phyloP scores from a whole-genome alignment of 2,329 filamentous ascomycete genomes.

The Phoma sp. region DNA sequence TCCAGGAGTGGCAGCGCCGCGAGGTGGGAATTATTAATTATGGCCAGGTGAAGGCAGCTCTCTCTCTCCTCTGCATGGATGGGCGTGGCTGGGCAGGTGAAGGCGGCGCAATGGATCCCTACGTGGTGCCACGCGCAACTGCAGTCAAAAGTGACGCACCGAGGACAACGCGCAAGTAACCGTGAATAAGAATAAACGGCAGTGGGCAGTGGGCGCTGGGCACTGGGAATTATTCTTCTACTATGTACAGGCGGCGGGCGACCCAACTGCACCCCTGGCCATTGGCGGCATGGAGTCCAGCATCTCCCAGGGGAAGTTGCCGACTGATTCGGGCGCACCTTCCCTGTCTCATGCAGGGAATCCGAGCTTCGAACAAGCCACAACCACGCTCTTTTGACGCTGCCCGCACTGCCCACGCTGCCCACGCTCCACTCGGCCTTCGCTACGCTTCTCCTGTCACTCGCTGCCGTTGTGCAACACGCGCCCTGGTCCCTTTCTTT shows the following conservation, averaged over 20 bases:
- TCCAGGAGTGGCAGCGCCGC: constrained; percentile 1
- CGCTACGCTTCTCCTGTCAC: constrained; percentile 2
- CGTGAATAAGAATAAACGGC: background rate
- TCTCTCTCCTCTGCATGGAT: background rate
- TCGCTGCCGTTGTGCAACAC: constrained; percentile 10
- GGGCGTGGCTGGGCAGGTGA: constrained; percentile 4
- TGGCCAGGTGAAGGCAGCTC: background rate
- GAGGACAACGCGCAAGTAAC: constrained; percentile 1
- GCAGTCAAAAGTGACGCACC: constrained; percentile 4
- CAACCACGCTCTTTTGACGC: constrained; percentile 8
- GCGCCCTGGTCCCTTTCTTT: background rate
- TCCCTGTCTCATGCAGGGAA: constrained; percentile 19
- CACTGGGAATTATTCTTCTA: constrained; percentile 8
- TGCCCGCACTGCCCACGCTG: constrained; percentile 1
- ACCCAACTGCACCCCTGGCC: constrained; percentile 15
- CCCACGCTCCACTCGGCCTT: constrained; percentile 4
- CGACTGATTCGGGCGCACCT: constrained; percentile 13
- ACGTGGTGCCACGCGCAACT: constrained; percentile 7
- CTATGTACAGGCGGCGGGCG: too few species aligned
- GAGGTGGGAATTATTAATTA: background rate
- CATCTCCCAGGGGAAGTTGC: constrained; percentile 13
- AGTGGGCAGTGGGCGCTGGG: constrained; percentile 2
- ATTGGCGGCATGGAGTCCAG: constrained; percentile 7
- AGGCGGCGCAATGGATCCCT: constrained; percentile 5
- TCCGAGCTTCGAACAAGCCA: constrained; percentile 9